Percentiles rank a stretch among this genome's conserved stretches.
Evolutionary conservation across 208 protist genomes (phyloP).

Genomic region (Crithidia brevicula): DNA sequence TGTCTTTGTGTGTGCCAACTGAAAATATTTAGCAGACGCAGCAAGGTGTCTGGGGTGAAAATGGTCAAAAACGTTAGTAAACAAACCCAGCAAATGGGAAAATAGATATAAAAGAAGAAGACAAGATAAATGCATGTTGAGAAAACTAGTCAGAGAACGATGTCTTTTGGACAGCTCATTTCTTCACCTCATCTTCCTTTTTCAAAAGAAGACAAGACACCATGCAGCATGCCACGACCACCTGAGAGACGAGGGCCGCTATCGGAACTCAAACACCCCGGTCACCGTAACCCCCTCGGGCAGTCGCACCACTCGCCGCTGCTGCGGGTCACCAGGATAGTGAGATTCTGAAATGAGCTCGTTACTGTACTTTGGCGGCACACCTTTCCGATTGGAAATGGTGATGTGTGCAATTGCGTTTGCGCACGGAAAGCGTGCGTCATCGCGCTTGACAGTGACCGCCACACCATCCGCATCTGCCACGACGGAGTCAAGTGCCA

Average conservation of each 20-base stretch:
- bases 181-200: not conserved
- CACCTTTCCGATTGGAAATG: conserved; percentile 44
- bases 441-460: conserved; percentile 30
- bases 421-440: conserved; percentile 43
- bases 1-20: too few relatives aligned
- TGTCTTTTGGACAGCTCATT: too few relatives aligned
- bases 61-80: too few relatives aligned
- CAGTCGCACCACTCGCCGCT: conserved; percentile 20
- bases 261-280: conserved; percentile 36
- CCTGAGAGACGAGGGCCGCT: too few relatives aligned
- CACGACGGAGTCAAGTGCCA: conserved; percentile 47
- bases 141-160: too few relatives aligned
- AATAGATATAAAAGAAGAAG: too few relatives aligned
- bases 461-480: conserved; percentile 46
- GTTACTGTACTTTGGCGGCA: conserved; percentile 72
- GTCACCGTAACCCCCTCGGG: conserved; percentile 18
- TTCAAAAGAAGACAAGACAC: not conserved
- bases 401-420: conserved; percentile 66
- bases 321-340: conserved; percentile 18
- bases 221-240: too few relatives aligned
- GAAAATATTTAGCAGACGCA: too few relatives aligned
- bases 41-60: too few relatives aligned
- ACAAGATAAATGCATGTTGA: too few relatives aligned
- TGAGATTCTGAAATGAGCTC: conserved; percentile 35
- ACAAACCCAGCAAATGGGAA: too few relatives aligned